Evolutionary conservation across 805 yeast genomes (phyloP).

Genomic region (Candida insectorum): DNA sequence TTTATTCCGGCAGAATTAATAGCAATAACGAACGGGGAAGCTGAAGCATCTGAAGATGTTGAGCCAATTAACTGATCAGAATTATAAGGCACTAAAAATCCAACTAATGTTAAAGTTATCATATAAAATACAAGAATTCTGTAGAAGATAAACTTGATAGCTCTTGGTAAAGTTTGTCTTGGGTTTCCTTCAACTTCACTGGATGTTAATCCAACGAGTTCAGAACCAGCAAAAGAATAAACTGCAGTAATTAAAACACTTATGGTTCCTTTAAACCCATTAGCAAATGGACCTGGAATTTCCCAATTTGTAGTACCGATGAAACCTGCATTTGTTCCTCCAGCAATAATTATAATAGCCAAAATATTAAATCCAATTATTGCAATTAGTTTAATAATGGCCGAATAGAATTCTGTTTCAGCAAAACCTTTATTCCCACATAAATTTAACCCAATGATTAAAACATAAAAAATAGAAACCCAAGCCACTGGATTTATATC

Average conservation of each 20-base stretch:
- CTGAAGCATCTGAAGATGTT: constrained; percentile 28
- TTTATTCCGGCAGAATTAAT: constrained; percentile 38
- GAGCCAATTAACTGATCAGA: constrained; percentile 21
- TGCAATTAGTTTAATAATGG: constrained; percentile 34
- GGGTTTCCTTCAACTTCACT: constrained; percentile 38
- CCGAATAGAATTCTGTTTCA: constrained; percentile 33
- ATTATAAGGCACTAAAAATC: constrained; percentile 36
- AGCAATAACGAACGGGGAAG: constrained; percentile 43
- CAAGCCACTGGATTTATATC: constrained; percentile 38
- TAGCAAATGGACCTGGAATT: constrained; percentile 33
- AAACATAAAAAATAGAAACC: constrained; percentile 37
- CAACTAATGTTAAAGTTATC: constrained; percentile 38
- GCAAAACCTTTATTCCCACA: constrained; percentile 37
- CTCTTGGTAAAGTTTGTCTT: constrained; percentile 35
- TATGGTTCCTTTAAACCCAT: constrained; percentile 41
- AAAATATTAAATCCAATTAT: constrained; percentile 40
- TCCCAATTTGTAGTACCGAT: constrained; percentile 38
- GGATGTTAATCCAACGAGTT: constrained; percentile 38
- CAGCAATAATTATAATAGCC: constrained; percentile 37
- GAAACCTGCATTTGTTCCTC: constrained; percentile 38
- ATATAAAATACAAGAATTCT: constrained; percentile 38
- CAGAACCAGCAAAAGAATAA: constrained; percentile 43
- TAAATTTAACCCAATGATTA: constrained; percentile 32
- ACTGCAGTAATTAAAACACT: constrained; percentile 39
- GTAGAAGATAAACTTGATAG: constrained; percentile 43